Evolutionary conservation across 768 basidiomycete species (phyloP), one percentile per base, ranked within the genome.

Genomic region (Calocera cornea): DNA sequence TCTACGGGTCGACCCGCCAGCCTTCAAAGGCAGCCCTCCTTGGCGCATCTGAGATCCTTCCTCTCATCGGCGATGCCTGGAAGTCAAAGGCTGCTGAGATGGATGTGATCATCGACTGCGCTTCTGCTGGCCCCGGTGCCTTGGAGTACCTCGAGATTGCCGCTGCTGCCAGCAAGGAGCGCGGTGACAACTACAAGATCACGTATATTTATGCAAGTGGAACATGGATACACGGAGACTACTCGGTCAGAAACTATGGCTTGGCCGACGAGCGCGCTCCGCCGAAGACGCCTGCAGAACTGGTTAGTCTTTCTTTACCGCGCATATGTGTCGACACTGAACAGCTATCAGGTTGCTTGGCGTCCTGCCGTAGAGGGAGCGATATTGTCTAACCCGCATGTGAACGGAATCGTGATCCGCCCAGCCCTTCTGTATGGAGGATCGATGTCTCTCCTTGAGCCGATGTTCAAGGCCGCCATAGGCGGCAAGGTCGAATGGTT

Each of bases 171-270:
- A 67, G 2, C 70, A 73, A 22, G 44, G 44, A 47, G 44, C 76
- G 78, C 1, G 38, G 70, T 0, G 70, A 71, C 41, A 74, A 78
- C 0, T 75, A 80, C 2, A 80, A 80, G 69, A 72, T 81, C 34
- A 73, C 78, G 0, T 83, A 78, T 72, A 80, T 83, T 68, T 79
- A 80, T 70, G 78, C 78, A 14, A 80, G 79, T 0, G 82, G 81
- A 16, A 76, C 77, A 0, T 82, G 81, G 81, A 75, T 80, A 8
- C 78, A 80, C 68, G 76, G 78, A 29, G 78, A 81, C 24, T 47
- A 47, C 44, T 5, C 7, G 40, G 72, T 74, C 71, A 76, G 77
- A 49, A 71, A 47, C 0, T 71, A 74, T 2, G 66, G 75, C 68
- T 71, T 77, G 49, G 74, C 74, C 12, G 79, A 80, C 70, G 76